Evolutionary conservation across 2,329 filamentous ascomycete species (phyloP), one percentile per base, ranked within the genome.

Genomic region (Venturia effusa): DNA sequence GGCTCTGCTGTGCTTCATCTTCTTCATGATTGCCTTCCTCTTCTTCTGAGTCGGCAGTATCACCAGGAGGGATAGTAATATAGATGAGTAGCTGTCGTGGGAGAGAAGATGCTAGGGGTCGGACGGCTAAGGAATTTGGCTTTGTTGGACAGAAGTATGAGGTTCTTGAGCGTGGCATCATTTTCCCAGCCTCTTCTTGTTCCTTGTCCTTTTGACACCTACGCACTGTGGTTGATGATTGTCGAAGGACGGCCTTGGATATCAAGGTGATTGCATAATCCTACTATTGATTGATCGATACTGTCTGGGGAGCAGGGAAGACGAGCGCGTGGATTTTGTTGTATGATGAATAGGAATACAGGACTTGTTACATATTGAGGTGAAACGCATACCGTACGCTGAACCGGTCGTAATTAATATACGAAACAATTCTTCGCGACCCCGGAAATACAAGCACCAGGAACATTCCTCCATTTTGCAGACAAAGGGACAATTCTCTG

Each of bases 21-120:
- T 90, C 80, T 99, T 99, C 79, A 77, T 99, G 72, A 83, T 97
- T 70, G 94, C 92, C 64, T 99, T 97, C 78, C 85, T 97, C 76
- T 92, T 99, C 81, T 99, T 99, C 77, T 99, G 51, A 57, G 27
- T 7, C 7, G 30, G 15, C 10, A n/a, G 27, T 13, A 22, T 34
- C 10, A 19, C 15, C 22, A 22, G 19, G 10, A 7, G 51, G 22
- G 27, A n/a, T n/a, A 4, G 27, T 22, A 34, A n/a, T 6, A 10
- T 24, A n/a, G 24, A 30, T 11, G 17, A 51, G 45, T 24, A 27
- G 22, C 22, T 11, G 45, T 27, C 51, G 30, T 8, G 27, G 51
- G 8, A 37, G 27, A 57, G 15, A 17, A 1, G 27, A 57, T 6
- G 30, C 30, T 6, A 11, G 19, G 27, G 51, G 15, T 57, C n/a